A percentile compares a stretch with the other conserved stretches of the same genome.
These are phyloP conservation scores for Sanghuangporus weigelae DNA, from an alignment of 1,284 basidiomycete species.

Conservation along the genomic window DNA sequence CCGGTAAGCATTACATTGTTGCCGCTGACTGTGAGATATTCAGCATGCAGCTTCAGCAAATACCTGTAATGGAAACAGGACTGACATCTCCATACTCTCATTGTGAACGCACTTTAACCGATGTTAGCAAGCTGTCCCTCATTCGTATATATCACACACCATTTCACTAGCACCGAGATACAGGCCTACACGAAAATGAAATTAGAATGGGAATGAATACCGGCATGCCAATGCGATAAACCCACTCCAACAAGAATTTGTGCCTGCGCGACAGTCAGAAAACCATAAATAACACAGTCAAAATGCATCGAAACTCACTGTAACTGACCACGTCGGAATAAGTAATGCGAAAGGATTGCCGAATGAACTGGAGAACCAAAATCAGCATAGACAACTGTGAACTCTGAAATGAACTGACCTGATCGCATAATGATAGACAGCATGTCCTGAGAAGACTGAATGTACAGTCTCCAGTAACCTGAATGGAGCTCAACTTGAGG, in stretches of 20 bases:
- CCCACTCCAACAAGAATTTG: conserved; percentile 56
- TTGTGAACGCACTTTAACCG: conserved; percentile 45
- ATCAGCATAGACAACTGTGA: neutral
- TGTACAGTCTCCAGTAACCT: conserved; percentile 50
- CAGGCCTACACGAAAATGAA: conserved; percentile 36
- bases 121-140: neutral
- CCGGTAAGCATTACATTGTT: conserved; percentile 49
- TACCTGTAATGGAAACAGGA: neutral
- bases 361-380: conserved; percentile 39
- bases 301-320: neutral
- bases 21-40: conserved; percentile 46
- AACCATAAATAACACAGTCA: neutral
- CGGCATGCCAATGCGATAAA: conserved; percentile 11
- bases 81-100: conserved; percentile 70
- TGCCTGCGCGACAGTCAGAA: conserved; percentile 31
- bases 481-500: neutral
- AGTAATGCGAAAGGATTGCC: conserved; percentile 36
- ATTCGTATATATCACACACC: conserved; percentile 34
- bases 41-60: neutral
- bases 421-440: conserved; percentile 52
- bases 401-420: conserved; percentile 30
- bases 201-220: neutral
- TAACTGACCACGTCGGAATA: conserved; percentile 14
- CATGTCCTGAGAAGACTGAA: conserved; percentile 49
- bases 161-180: conserved; percentile 57